Conservation (phyloP, 2,329 filamentous ascomycete genomes). For the Hymenoscyphus linearis region DNA sequence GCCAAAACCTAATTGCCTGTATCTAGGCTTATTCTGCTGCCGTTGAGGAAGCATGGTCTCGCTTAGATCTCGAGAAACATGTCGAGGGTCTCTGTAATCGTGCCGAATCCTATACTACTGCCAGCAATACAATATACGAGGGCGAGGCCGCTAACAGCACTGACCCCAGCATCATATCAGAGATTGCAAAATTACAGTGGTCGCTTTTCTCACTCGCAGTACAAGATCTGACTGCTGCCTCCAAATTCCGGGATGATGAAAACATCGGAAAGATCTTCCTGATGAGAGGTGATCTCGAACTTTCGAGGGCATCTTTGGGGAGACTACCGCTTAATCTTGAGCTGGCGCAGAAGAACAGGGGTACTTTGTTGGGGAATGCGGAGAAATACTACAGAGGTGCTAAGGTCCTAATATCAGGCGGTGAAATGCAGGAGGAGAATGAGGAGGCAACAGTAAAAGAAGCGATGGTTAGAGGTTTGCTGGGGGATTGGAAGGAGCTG, state of each 20-base stretch:
- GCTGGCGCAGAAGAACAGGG: slow-evolving; percentile 39
- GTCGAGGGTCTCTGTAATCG: slow-evolving; percentile 47
- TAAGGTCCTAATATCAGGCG: slow-evolving; percentile 3
- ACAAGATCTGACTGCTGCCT: slow-evolving; percentile 43
- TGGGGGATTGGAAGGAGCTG: background rate
- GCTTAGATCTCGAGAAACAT: slow-evolving; percentile 37
- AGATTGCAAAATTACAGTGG: slow-evolving; percentile 40
- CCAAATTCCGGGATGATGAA: slow-evolving; percentile 44
- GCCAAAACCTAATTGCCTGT: background rate
- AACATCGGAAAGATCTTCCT: slow-evolving; percentile 49
- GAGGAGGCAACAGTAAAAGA: slow-evolving; percentile 8
- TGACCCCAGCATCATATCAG: background rate
- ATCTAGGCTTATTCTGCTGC: slow-evolving; percentile 1
- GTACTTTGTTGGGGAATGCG: slow-evolving; percentile 48
- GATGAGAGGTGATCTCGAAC: slow-evolving; percentile 49
- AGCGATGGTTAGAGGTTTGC: slow-evolving; percentile 4
- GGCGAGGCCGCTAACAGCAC: slow-evolving; percentile 13
- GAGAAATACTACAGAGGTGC: slow-evolving; percentile 54
- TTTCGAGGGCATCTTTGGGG: slow-evolving; percentile 48
- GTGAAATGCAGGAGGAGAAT: slow-evolving; percentile 13
- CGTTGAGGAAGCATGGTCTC: slow-evolving; percentile 37
- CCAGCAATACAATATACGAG: slow-evolving; percentile 33
- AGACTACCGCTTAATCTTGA: slow-evolving; percentile 38
- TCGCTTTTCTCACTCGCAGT: slow-evolving; percentile 46
- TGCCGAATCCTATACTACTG: slow-evolving; percentile 50